Conservation (phyloP, 352 stramenopile genomes). For the Phytophthora cryptogea region DNA sequence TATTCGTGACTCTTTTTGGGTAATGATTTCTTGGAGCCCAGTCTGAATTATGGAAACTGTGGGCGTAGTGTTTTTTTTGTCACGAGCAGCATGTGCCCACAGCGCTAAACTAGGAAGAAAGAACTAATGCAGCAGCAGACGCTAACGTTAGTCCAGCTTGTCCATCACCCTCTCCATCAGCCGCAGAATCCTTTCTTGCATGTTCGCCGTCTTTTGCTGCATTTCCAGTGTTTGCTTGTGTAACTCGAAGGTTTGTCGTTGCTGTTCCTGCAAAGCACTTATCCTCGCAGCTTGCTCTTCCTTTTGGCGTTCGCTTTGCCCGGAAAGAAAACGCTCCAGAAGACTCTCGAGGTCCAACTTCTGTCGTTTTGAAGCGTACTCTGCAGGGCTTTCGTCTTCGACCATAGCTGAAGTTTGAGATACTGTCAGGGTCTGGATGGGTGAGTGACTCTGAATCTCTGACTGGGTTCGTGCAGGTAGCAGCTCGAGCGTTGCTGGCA, state of each 20-base stretch:
- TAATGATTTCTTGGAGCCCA: too few relatives aligned
- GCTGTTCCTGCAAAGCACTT: slow-evolving; percentile 19
- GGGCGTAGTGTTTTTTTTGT: too few relatives aligned
- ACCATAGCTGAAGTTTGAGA: neutral
- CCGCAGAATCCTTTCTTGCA: slow-evolving; percentile 32
- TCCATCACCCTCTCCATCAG: slow-evolving; percentile 39
- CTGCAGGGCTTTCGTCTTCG: neutral
- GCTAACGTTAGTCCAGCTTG: slow-evolving; percentile 18
- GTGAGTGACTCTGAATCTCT: neutral
- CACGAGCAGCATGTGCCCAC: too few relatives aligned
- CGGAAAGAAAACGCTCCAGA: slow-evolving; percentile 20
- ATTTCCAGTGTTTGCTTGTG: slow-evolving; percentile 30
- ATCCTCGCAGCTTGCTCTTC: slow-evolving; percentile 11
- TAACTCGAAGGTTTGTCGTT: slow-evolving; percentile 26
- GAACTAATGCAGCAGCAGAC: too few relatives aligned
- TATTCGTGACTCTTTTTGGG: slow-evolving; percentile 1
- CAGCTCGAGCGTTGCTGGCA: neutral
- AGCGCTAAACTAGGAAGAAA: neutral
- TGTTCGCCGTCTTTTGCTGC: slow-evolving; percentile 32
- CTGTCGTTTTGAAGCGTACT: slow-evolving; percentile 23
- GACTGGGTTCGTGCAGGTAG: neutral
- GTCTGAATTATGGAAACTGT: neutral
- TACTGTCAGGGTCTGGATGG: neutral
- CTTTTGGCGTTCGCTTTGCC: slow-evolving; percentile 22
- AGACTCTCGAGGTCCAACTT: slow-evolving; percentile 18